Base-by-base conservation (phyloP, 116 monocot species). In the Papilionanthe hybrid region DNA sequence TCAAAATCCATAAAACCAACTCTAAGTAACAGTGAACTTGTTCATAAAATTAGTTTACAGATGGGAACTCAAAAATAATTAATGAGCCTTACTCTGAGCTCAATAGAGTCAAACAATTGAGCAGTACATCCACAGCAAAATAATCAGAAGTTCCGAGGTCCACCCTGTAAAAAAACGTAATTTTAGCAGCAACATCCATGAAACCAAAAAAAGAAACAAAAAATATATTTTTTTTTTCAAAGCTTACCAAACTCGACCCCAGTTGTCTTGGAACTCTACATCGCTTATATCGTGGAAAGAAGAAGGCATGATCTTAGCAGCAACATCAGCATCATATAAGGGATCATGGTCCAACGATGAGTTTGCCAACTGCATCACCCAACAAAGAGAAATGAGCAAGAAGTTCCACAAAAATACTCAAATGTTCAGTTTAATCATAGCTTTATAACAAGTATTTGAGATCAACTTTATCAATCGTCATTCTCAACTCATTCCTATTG, bases 281-380 rank as follows among this genome's bases (percentile, higher is more conserved):
- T 95, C 93, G 75, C 93, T 83, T 42, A 99, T 95, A 77, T 99
- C 95, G 89, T 99, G 98, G 84, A 99, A 99, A 68, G 98, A 99
- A 48, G 93, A 94, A 80, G 98, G 93, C 88, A 99, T 90, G 50
- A 87, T 72, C 63, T 20, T 72, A 65, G 82, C 80, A 82, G 88
- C 95, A 81, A 89, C 90, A 25, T 94, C 93, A 55, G 85, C 78
- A 86, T 99, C 95, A 81, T 99, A 99, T 22, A 85, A 29, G 73
- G 98, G 98, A 86, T 99, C 87, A 77, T 85, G 85, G 76, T 91
- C 90, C 93, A 95, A 89, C 6, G 93, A 86, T 72, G 85, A 88
- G 48, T 88, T 93, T 74, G 86, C 91, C 76, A 98, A 78, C 98
- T 97, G 94, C 66, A 88, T 79, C 32, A 72, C 37, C 2, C 50